Conservation (phyloP, 2,329 filamentous ascomycete genomes). For the Penicillium brasilianum region DNA sequence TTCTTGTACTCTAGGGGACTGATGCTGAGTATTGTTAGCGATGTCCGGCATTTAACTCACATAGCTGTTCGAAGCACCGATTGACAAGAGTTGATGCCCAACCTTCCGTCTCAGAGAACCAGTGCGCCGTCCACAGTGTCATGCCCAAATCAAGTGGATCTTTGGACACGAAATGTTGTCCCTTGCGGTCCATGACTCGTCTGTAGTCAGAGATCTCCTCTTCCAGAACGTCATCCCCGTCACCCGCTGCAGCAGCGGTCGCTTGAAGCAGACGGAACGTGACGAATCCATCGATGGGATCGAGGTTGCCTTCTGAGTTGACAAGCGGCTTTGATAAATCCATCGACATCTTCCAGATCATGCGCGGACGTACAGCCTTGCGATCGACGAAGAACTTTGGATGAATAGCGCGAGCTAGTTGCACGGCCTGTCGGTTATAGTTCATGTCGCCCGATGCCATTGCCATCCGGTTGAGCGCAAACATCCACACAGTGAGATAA, state of each 20-base stretch:
- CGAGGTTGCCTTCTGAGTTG: constrained; percentile 59
- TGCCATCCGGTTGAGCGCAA: constrained; percentile 61
- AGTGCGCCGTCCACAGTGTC: constrained; percentile 63
- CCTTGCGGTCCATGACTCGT: constrained; percentile 54
- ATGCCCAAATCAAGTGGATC: constrained; percentile 65
- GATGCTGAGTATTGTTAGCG: not conserved
- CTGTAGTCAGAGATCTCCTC: constrained; percentile 61
- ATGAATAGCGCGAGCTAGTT: constrained; percentile 60
- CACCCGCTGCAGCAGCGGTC: constrained; percentile 40
- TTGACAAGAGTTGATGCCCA: constrained; percentile 53
- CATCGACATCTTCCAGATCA: constrained; percentile 64
- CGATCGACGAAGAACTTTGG: constrained; percentile 56
- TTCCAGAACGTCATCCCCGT: constrained; percentile 42
- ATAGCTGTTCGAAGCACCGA: constrained; percentile 45
- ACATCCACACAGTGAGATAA: constrained; percentile 68
- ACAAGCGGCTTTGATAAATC: constrained; percentile 57
- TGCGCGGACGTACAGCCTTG: constrained; percentile 39
- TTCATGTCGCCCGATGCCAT: constrained; percentile 52
- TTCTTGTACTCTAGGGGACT: not conserved
- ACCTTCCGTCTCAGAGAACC: constrained; percentile 52
- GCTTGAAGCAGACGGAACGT: constrained; percentile 56
- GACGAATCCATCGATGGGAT: constrained; percentile 61
- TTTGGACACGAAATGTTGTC: constrained; percentile 50
- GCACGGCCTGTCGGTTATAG: constrained; percentile 59
- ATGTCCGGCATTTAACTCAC: constrained; percentile 30